Evolutionary conservation across 805 yeast species (phyloP).

Genomic region (Yamadazyma philogaea): DNA sequence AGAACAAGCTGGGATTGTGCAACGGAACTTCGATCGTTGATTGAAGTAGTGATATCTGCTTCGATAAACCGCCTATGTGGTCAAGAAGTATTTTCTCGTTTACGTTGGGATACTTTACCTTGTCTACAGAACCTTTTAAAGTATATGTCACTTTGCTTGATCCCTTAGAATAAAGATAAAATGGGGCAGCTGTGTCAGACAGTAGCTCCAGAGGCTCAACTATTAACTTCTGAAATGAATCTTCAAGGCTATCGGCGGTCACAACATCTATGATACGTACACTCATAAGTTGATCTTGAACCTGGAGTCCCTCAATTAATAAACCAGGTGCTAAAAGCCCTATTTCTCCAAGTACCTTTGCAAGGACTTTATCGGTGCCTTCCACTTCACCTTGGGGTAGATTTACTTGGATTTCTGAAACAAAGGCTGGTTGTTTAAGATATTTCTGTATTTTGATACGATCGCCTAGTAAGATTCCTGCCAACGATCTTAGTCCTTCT

Average conservation of each 20-base stretch:
- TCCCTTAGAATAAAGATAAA: constrained; percentile 39
- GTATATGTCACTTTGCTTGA: constrained; percentile 12
- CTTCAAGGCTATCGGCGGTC: constrained; percentile 33
- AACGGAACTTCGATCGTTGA: constrained; percentile 78
- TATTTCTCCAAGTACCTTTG: constrained; percentile 46
- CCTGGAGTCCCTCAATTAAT: constrained; percentile 12
- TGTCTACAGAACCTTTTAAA: constrained; percentile 1
- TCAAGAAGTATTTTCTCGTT: constrained; percentile 46
- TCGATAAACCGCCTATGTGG: constrained; percentile 73
- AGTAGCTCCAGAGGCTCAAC: constrained; percentile 20
- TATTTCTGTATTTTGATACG: constrained; percentile 45
- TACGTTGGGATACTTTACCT: constrained; percentile 39
- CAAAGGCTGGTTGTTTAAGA: constrained; percentile 45
- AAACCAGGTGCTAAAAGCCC: constrained; percentile 64
- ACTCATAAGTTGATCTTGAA: constrained; percentile 9
- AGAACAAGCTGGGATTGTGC: constrained; percentile 69
- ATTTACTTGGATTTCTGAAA: constrained; percentile 11
- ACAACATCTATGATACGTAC: constrained; percentile 28
- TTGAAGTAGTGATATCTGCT: constrained; percentile 58
- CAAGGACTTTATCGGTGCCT: constrained; percentile 22
- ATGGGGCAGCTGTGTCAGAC: constrained; percentile 29
- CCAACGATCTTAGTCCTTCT: constrained; percentile 24
- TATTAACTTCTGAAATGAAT: constrained; percentile 30
- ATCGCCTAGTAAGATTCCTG: constrained; percentile 48
- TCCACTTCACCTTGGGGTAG: not conserved